These are phyloP conservation scores for Mycosarcoma maydis DNA, from an alignment of 1,284 basidiomycete species.

Conservation along the genomic window DNA sequence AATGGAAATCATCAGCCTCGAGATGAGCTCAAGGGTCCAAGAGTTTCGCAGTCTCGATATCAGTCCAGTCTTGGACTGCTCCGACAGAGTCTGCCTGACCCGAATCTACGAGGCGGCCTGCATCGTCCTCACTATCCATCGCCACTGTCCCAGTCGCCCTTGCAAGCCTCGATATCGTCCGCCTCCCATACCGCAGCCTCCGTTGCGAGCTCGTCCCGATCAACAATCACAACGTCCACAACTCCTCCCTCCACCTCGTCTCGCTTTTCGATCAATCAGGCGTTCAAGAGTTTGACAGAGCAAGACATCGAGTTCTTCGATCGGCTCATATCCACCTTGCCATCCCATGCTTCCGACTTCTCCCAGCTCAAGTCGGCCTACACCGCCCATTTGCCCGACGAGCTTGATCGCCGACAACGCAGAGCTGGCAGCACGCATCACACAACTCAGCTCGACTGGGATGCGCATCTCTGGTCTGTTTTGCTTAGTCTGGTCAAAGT, in stretches of 20 bases:
- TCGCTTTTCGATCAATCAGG: conserved; percentile 41
- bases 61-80: conserved; percentile 13
- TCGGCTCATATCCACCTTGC: conserved; percentile 42
- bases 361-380: conserved; percentile 58
- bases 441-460: conserved; percentile 27
- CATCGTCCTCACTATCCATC: conserved; percentile 41
- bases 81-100: conserved; percentile 15
- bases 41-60: background rate
- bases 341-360: conserved; percentile 53
- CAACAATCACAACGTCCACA: conserved; percentile 25
- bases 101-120: conserved; percentile 12
- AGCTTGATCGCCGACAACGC: conserved; percentile 14
- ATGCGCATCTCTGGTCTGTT: conserved; percentile 60
- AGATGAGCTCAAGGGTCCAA: background rate
- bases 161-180: conserved; percentile 45
- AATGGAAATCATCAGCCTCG: background rate
- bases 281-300: conserved; percentile 35
- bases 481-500: conserved; percentile 62
- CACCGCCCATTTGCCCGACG: conserved; percentile 24
- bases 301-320: conserved; percentile 61
- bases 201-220: conserved; percentile 27
- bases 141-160: conserved; percentile 38
- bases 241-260: conserved; percentile 29
- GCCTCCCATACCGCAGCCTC: conserved; percentile 38
- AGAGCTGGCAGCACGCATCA: background rate